Percentiles rank a stretch among this genome's conserved stretches.
Conservation (phyloP, 768 basidiomycete genomes). For the Tylopilus vinaceipallidus region DNA sequence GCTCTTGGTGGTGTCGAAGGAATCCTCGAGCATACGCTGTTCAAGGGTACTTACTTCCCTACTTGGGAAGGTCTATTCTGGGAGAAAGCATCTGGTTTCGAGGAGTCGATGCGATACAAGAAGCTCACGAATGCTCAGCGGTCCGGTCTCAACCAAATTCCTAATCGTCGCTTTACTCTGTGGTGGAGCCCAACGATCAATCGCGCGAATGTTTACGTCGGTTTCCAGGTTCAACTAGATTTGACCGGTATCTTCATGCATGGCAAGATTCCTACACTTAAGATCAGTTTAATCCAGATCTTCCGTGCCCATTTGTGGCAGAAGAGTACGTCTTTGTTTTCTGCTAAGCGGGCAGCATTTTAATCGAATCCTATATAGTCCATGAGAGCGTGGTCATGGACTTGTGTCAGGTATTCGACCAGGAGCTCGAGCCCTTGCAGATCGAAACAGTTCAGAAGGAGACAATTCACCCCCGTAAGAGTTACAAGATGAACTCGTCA, state of each 20-base stretch:
- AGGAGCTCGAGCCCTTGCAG: slow-evolving; percentile 95
- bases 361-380: slow-evolving; percentile 42
- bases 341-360: slow-evolving; percentile 6
- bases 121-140: slow-evolving; percentile 98
- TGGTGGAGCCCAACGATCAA: slow-evolving; percentile 99
- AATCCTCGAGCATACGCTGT: slow-evolving; percentile 93
- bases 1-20: slow-evolving; percentile 95
- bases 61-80: slow-evolving; percentile 99
- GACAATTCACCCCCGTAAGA: slow-evolving; percentile 98
- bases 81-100: slow-evolving; percentile 98
- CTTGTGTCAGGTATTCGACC: slow-evolving; percentile 98
- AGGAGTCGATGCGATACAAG: slow-evolving; percentile 94
- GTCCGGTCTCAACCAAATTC: slow-evolving; percentile 96
- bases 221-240: slow-evolving; percentile 99
- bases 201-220: slow-evolving; percentile 98
- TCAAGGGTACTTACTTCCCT: slow-evolving; percentile 97
- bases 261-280: slow-evolving; percentile 96
- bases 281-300: slow-evolving; percentile 99
- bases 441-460: slow-evolving; percentile 99
- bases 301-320: slow-evolving; percentile 99
- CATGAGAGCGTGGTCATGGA: slow-evolving; percentile 94
- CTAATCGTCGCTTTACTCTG: slow-evolving; percentile 97
- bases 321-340: slow-evolving; percentile 69
- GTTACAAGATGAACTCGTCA: slow-evolving; percentile 99
- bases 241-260: slow-evolving; percentile 98